A percentile compares a stretch with the other conserved stretches of the same genome.
Evolutionary conservation across 257 asterid genomes (phyloP).

Genomic region (Sherardia arvensis): DNA sequence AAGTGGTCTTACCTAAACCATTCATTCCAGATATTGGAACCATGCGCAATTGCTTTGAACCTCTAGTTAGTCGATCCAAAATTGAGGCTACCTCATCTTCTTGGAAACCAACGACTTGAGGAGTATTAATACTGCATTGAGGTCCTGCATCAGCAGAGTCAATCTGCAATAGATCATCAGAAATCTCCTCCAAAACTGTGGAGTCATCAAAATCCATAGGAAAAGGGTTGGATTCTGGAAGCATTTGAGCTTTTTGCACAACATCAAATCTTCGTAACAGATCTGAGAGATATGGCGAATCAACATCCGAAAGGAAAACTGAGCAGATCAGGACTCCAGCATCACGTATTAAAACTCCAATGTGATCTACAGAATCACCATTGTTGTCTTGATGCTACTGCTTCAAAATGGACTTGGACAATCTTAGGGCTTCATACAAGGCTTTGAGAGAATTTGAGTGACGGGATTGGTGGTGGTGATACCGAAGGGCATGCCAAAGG

Average conservation of each 20-base stretch:
- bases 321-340: not conserved
- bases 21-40: too few species aligned
- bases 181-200: not conserved
- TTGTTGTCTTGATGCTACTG: not conserved
- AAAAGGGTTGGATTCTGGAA: not conserved
- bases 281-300: not conserved
- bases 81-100: too few species aligned
- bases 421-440: not conserved
- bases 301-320: not conserved
- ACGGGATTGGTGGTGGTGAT: too few species aligned
- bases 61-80: too few species aligned
- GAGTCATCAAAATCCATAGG: not conserved
- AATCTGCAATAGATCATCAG: too few species aligned
- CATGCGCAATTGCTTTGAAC: too few species aligned
- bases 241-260: not conserved
- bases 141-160: too few species aligned
- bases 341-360: not conserved
- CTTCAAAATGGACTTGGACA: not conserved
- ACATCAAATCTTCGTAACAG: not conserved
- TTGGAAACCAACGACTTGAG: too few species aligned
- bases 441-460: not conserved
- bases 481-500: not conserved
- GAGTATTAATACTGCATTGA: too few species aligned
- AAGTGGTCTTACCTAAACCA: too few species aligned
- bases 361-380: not conserved